A percentile compares a stretch with the other conserved stretches of the same genome.
Evolutionary conservation across 2,329 filamentous ascomycete species (phyloP).

Genomic region (Aspergillus novofumigatus): DNA sequence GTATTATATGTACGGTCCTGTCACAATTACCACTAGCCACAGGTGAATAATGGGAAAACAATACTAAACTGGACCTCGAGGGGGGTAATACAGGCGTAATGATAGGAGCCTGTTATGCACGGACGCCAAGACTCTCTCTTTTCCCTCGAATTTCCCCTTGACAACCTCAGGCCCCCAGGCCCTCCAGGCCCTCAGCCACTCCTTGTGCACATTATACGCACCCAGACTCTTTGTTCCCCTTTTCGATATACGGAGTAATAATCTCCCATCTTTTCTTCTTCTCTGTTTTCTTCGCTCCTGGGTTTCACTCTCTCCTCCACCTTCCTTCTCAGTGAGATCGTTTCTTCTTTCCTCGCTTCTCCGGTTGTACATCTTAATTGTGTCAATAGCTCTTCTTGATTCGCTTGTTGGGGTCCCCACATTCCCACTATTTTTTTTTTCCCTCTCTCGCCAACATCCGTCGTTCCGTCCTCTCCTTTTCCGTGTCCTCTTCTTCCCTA

Average conservation of each 20-base stretch:
- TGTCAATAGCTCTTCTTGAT: not conserved
- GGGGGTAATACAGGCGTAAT: not conserved
- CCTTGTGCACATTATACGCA: not conserved
- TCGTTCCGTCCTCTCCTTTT: slow-evolving; percentile 3
- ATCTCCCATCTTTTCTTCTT: slow-evolving; percentile 1
- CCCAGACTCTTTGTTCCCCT: not conserved
- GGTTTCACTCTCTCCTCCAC: slow-evolving; percentile 4
- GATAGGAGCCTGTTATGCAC: not conserved
- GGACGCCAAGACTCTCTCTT: not conserved
- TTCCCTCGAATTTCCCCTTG: not conserved
- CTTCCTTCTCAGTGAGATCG: slow-evolving; percentile 1
- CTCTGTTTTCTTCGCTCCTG: slow-evolving; percentile 2
- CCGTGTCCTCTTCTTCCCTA: slow-evolving; percentile 13
- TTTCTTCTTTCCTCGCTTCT: not conserved
- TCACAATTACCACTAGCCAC: not conserved
- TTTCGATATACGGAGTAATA: not conserved
- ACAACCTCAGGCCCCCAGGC: not conserved
- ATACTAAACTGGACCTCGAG: not conserved
- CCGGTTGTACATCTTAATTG: not conserved
- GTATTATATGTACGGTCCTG: not conserved
- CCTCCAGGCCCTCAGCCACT: not conserved
- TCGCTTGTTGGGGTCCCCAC: not conserved
- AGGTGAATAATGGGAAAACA: not conserved
- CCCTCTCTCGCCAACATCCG: slow-evolving; percentile 7
- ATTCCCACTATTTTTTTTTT: slow-evolving; percentile 6